Base-by-base conservation (phyloP, 1,284 basidiomycete species). In the Irpex rosettiformis region DNA sequence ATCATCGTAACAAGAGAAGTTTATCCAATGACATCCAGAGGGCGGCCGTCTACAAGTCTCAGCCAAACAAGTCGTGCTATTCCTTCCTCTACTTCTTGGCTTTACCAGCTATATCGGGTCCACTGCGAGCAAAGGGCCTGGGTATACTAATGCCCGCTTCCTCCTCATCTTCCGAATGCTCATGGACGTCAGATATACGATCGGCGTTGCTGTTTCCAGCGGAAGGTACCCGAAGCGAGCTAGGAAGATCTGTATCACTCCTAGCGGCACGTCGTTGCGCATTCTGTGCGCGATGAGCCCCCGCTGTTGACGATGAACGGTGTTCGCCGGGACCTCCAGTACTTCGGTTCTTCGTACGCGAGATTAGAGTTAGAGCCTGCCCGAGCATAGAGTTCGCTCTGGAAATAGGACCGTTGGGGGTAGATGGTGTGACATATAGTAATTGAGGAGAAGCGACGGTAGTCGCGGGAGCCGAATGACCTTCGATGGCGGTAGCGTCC, bases 71-170 rank as follows among this genome's bases (percentile, higher is more conserved):
- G 10, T 18, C n/a, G 10, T 16, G 45, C 24, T 47, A 21, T 21
- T 21, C 45, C 18, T 47, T 37, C 28, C 37, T 57, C 51, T 29
- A 8, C 43, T 48, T 54, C 52, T 54, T 49, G 27, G 11, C 42
- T 52, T 7, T 58, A 42, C 40, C 21, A n/a, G 43, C 22, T 61
- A 61, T 61, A 40, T 61, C 59, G 11, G 59, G 59, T 16, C 59
- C 59, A 28, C 45, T 61, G 21, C 42, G 48, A 52, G 55, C 56
- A 13, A 58, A 52, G 25, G 52, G 40, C 56, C 29, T 45, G 13
- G 59, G 59, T 61, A 40, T 40, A 13, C 33, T 40, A 2, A 61
- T 61, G 10, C 59, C 40, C 21, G 18, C 21, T 13, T 18, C 53
- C 30, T 57, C 55, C 42, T 56, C 52, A 25, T 47, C 45, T 47